These are phyloP conservation scores for Picochlorum costavermella DNA, from an alignment of 139 green algal species.

Conservation along the genomic window DNA sequence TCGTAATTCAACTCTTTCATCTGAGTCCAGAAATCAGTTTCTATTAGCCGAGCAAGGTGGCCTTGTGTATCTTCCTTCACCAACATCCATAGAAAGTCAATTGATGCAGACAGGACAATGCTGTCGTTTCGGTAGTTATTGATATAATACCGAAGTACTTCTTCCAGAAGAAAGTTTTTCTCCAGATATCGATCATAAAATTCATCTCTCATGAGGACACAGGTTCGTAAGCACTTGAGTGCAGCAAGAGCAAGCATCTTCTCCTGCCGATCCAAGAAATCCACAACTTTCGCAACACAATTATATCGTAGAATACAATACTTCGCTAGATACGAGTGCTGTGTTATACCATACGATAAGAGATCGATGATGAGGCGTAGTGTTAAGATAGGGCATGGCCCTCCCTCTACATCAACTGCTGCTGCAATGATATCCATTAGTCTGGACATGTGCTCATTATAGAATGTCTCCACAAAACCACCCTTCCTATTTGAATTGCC, in stretches of 20 bases:
- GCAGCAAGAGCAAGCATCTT: conserved; percentile 76
- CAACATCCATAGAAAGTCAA: conserved; percentile 52
- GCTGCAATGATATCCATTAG: conserved; percentile 36
- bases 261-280: conserved; percentile 69
- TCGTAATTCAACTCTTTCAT: conserved; percentile 10
- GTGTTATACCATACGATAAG: conserved; percentile 87
- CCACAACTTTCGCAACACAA: conserved; percentile 80
- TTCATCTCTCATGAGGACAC: conserved; percentile 73
- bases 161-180: conserved; percentile 73
- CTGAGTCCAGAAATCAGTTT: conserved; percentile 16
- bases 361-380: conserved; percentile 83
- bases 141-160: conserved; percentile 72
- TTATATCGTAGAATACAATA: conserved; percentile 77
- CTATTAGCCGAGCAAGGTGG: conserved; percentile 21
- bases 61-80: conserved; percentile 32
- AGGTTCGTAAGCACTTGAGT: conserved; percentile 87
- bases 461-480: conserved; percentile 93
- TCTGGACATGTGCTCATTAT: conserved; percentile 67
- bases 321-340: conserved; percentile 80
- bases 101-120: conserved; percentile 24
- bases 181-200: conserved; percentile 73
- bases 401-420: neutral
- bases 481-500: conserved; percentile 63
- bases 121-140: conserved; percentile 63
- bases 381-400: conserved; percentile 14